Percentiles rank a stretch among this genome's conserved stretches.
These are phyloP conservation scores for Athelia sp. DNA, from an alignment of 1,284 basidiomycete species.

Conservation along the genomic window DNA sequence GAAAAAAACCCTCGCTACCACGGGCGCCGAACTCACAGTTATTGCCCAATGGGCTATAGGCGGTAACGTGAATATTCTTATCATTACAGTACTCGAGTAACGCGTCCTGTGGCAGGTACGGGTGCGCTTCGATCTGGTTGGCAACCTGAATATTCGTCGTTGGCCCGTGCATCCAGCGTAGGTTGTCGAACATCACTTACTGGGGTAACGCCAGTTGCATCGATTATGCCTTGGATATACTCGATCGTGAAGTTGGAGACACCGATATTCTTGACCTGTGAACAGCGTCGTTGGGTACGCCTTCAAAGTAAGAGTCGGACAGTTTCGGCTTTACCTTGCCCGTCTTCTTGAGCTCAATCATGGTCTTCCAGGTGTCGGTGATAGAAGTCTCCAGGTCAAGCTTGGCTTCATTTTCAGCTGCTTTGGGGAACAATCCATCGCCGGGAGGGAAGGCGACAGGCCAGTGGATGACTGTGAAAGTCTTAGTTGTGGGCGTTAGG, in stretches of 20 bases:
- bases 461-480: constrained; percentile 79
- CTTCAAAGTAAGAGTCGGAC: not conserved
- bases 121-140: constrained; percentile 87
- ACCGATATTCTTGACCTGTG: constrained; percentile 55
- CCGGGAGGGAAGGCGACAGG: constrained; percentile 73
- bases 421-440: constrained; percentile 50
- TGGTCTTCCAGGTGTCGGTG: constrained; percentile 80
- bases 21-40: constrained; percentile 51
- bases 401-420: constrained; percentile 39
- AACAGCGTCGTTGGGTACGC: not conserved
- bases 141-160: constrained; percentile 32
- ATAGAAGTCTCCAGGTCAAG: constrained; percentile 60
- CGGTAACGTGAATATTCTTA: constrained; percentile 76
- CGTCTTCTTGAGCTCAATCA: constrained; percentile 54
- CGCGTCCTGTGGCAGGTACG: constrained; percentile 68
- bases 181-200: constrained; percentile 24
- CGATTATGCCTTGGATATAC: constrained; percentile 65
- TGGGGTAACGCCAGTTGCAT: constrained; percentile 74
- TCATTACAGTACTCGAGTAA: constrained; percentile 65
- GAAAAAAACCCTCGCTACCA: not conserved
- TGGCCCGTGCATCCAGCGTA: not conserved
- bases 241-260: constrained; percentile 80
- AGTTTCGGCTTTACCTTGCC: constrained; percentile 29
- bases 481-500: not conserved
- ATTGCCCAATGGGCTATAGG: constrained; percentile 85